phyloP scores from a whole-genome alignment of 257 asterid genomes.

The Penstemon newberryi region DNA sequence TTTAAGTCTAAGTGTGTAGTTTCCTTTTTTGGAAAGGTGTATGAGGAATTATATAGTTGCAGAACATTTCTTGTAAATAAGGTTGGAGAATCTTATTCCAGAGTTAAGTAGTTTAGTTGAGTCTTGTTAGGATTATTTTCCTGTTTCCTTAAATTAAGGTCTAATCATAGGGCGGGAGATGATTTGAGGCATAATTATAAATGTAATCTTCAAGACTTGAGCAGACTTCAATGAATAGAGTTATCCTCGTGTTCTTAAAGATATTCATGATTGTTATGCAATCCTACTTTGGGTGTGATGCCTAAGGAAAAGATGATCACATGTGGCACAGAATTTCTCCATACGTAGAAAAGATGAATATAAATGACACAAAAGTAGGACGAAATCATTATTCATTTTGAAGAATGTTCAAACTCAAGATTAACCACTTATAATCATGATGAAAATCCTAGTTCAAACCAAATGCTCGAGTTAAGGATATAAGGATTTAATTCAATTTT shows the following conservation, averaged over 20 bases:
- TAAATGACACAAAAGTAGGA: conserved; percentile 1
- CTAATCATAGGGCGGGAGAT: too few species aligned
- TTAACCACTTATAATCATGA: conserved; percentile 3
- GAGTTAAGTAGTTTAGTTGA: neutral
- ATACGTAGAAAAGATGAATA: conserved; percentile 5
- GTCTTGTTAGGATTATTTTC: neutral
- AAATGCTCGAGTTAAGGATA: conserved; percentile 2
- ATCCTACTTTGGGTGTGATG: too few species aligned
- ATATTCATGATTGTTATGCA: too few species aligned
- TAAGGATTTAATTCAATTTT: conserved; percentile 21
- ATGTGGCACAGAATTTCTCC: neutral
- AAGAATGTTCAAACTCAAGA: conserved; percentile 15
- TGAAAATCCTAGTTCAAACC: conserved; percentile 1
- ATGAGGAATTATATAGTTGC: neutral
- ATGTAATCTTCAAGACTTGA: too few species aligned
- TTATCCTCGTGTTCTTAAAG: too few species aligned
- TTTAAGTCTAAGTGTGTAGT: neutral
- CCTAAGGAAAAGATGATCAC: too few species aligned
- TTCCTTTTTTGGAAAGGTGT: neutral
- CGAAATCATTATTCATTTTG: conserved; percentile 1
- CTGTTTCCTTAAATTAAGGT: too few species aligned
- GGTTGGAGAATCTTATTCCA: neutral
- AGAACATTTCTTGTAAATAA: neutral
- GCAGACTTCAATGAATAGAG: too few species aligned
- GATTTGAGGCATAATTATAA: too few species aligned